These are phyloP conservation scores for Pseudogymnoascus sp. DNA, from an alignment of 2,329 filamentous ascomycete genomes.

Conservation along the genomic window DNA sequence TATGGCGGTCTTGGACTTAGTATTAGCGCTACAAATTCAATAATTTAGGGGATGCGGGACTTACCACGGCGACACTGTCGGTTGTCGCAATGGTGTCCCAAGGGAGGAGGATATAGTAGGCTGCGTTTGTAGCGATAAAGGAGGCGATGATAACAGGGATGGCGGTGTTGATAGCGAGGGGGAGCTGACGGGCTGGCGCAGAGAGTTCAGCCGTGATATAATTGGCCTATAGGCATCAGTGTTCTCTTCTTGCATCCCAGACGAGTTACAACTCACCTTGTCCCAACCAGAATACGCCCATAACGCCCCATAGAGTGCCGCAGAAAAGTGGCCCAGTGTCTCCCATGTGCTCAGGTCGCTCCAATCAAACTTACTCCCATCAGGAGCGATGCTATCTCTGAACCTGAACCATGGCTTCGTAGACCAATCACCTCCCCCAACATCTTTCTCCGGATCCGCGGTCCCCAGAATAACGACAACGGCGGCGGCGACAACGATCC, in stretches of 20 bases:
- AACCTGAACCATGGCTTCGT: constrained; percentile 48
- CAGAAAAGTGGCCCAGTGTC: constrained; percentile 51
- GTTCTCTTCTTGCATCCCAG: not conserved
- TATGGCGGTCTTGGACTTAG: constrained; percentile 42
- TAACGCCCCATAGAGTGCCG: constrained; percentile 53
- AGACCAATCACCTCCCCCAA: constrained; percentile 46
- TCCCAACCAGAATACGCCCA: constrained; percentile 64
- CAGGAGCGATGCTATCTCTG: constrained; percentile 42
- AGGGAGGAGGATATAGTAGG: constrained; percentile 56
- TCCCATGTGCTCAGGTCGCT: constrained; percentile 46
- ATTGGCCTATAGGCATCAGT: constrained; percentile 37
- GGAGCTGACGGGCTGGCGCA: constrained; percentile 46
- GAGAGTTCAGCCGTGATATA: constrained; percentile 49
- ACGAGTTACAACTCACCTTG: constrained; percentile 39
- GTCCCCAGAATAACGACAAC: constrained; percentile 39
- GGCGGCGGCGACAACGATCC: constrained; percentile 42
- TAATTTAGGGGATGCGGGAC: constrained; percentile 20
- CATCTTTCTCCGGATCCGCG: constrained; percentile 28
- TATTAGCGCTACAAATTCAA: not conserved
- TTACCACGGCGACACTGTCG: constrained; percentile 56
- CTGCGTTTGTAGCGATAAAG: constrained; percentile 53
- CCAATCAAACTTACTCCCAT: constrained; percentile 45
- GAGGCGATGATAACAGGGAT: constrained; percentile 52
- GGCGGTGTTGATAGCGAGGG: constrained; percentile 54
- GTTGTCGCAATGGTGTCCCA: constrained; percentile 52